Evolutionary conservation across 1,139 yeast species (phyloP).

Genomic region (Candida smagusa): DNA sequence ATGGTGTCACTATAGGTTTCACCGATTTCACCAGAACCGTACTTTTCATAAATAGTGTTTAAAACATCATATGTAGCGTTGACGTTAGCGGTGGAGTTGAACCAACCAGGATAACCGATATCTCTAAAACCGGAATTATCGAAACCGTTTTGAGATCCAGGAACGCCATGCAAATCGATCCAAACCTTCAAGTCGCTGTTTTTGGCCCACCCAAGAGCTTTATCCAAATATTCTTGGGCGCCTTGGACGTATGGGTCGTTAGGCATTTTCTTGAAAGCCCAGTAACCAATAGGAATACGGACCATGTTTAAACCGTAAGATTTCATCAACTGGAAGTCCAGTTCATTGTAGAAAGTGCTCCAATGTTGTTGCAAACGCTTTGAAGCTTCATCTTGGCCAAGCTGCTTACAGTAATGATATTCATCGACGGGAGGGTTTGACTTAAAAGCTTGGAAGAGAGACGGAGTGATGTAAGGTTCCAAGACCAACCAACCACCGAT

Average conservation of each 20-base stretch:
- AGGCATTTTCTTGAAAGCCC: constrained; percentile 53
- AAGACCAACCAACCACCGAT: constrained; percentile 67
- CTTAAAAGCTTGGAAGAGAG: constrained; percentile 45
- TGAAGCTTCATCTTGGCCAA: constrained; percentile 46
- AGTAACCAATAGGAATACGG: constrained; percentile 64
- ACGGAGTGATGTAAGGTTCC: constrained; percentile 66
- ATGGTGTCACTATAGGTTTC: constrained; percentile 44
- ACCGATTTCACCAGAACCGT: constrained; percentile 33
- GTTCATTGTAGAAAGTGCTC: constrained; percentile 51
- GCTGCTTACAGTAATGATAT: constrained; percentile 45
- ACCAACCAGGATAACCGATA: constrained; percentile 49
- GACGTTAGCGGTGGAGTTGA: constrained; percentile 37
- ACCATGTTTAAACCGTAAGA: constrained; percentile 56
- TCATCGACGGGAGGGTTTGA: constrained; percentile 54
- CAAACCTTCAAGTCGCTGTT: constrained; percentile 49
- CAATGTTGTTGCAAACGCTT: constrained; percentile 48
- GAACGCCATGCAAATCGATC: constrained; percentile 66
- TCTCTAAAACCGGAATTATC: constrained; percentile 62
- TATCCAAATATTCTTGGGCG: constrained; percentile 50
- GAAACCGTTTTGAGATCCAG: constrained; percentile 71
- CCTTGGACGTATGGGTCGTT: constrained; percentile 60
- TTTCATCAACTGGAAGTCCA: constrained; percentile 48
- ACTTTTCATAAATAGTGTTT: constrained; percentile 39
- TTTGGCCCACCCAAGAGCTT: constrained; percentile 55
- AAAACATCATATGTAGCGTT: constrained; percentile 44